phyloP scores from a whole-genome alignment of 202 grass and related monocot genomes.

The Dendrocalamus latiflorus region DNA sequence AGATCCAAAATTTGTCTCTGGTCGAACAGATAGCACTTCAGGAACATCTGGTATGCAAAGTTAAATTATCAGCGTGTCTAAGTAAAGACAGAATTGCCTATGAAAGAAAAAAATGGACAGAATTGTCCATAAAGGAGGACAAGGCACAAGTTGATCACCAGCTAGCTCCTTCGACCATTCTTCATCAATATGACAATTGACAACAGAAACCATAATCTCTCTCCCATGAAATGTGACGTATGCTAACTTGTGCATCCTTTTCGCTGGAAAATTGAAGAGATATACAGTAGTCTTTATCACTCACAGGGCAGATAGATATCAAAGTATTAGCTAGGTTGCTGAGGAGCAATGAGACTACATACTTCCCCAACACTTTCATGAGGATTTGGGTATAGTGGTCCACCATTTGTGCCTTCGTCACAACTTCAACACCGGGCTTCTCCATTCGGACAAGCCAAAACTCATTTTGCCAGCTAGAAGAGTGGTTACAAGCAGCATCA shows the following conservation, averaged over 20 bases:
- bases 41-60: conserved; percentile 50
- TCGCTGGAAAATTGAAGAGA: conserved; percentile 44
- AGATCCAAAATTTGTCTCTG: conserved; percentile 56
- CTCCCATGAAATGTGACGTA: conserved; percentile 82
- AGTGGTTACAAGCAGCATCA: conserved; percentile 20
- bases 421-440: conserved; percentile 74
- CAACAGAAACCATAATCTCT: conserved; percentile 85
- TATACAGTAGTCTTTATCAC: neutral
- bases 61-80: neutral
- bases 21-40: conserved; percentile 67
- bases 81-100: neutral
- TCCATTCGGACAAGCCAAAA: conserved; percentile 77
- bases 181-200: conserved; percentile 74
- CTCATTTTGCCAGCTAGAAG: conserved; percentile 42
- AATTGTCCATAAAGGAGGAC: neutral
- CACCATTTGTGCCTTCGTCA: conserved; percentile 84
- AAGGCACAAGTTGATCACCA: conserved; percentile 40
- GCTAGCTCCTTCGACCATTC: conserved; percentile 60
- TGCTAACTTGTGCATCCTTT: conserved; percentile 88
- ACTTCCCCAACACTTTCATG: no score
- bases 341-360: no score
- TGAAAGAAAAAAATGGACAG: neutral
- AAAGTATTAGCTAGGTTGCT: no score
- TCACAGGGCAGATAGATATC: no score
- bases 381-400: no score